Conservation (phyloP, 257 asterid species). For the Solanum neorickii region DNA sequence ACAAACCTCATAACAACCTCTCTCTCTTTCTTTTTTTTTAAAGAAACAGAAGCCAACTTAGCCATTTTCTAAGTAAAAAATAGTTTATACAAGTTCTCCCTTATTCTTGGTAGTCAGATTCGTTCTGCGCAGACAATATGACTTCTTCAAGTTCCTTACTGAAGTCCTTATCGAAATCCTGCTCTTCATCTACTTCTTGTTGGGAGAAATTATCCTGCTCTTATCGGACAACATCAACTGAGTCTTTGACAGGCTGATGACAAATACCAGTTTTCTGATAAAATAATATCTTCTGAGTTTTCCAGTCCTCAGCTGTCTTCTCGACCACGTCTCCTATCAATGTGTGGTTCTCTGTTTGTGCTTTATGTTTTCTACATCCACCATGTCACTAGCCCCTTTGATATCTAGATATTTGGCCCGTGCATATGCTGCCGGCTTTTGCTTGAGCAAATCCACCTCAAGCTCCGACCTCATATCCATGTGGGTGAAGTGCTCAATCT, state of each 20-base stretch:
- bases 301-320: constrained; percentile 33
- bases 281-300: constrained; percentile 36
- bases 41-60: not conserved
- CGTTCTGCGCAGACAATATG: not conserved
- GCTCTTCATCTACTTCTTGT: not conserved
- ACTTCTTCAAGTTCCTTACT: constrained; percentile 18
- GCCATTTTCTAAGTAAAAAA: not conserved
- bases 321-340: constrained; percentile 46
- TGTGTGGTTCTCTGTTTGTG: constrained; percentile 41
- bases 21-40: too few relatives aligned
- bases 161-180: not conserved
- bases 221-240: not conserved
- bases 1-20: not conserved
- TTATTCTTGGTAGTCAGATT: not conserved
- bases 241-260: not conserved
- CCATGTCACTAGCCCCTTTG: constrained; percentile 50
- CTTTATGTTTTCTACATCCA: constrained; percentile 52
- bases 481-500: constrained; percentile 59
- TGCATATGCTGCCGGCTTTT: constrained; percentile 57
- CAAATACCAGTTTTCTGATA: constrained; percentile 31
- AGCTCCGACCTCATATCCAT: constrained; percentile 67
- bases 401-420: constrained; percentile 61
- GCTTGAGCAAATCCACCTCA: constrained; percentile 54
- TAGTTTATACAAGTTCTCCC: not conserved
- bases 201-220: not conserved